Evolutionary conservation across 2,329 filamentous ascomycete species (phyloP), one percentile per base, ranked within the genome.

Genomic region (Diaporthe citri): DNA sequence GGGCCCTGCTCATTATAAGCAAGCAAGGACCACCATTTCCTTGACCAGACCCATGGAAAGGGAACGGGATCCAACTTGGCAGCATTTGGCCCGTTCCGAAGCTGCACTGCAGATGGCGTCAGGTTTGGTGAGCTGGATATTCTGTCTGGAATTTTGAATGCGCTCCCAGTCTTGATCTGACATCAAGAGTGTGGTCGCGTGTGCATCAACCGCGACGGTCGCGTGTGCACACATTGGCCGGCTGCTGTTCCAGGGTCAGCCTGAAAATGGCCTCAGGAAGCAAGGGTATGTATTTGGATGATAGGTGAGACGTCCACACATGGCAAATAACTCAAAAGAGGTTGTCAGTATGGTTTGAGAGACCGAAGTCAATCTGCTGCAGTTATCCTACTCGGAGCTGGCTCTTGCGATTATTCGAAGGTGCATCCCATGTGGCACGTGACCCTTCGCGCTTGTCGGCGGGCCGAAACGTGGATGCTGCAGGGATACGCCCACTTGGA

Each of bases 381-480:
- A 62, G 8, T 2, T 13, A 43, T 62, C n/a, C 12, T 36, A 43
- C 17, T 10, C 43, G 12, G 43, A 48, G 28, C 41, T 0, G 20
- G 31, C 43, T 51, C 10, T 39, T 36, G 62, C 62, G 31, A 67
- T 51, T 51, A 67, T 67, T n/a, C 43, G 13, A 51, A 67, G 62
- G 43, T 67, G 62, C 43, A 67, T 39, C 43, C 46, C 46, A 55
- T 69, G 31, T 41, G 15, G 48, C 64, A 69, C 64, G 64, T 69
- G 64, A 69, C 48, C n/a, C 7, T 2, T 22, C 20, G 31, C 64
- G 48, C 64, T 69, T 69, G 48, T 41, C 12, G n/a, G 64, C 64
- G 64, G 64, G 64, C 64, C 64, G 64, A 28, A 69, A 69, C 64
- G 48, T 55, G 64, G 62, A 31, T 52, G 22, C 2, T 69, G 48